Evolutionary conservation across 2,329 filamentous ascomycete genomes (phyloP), one percentile per base, ranked within the genome.

Genomic region (Aspergillus tubingensis): DNA sequence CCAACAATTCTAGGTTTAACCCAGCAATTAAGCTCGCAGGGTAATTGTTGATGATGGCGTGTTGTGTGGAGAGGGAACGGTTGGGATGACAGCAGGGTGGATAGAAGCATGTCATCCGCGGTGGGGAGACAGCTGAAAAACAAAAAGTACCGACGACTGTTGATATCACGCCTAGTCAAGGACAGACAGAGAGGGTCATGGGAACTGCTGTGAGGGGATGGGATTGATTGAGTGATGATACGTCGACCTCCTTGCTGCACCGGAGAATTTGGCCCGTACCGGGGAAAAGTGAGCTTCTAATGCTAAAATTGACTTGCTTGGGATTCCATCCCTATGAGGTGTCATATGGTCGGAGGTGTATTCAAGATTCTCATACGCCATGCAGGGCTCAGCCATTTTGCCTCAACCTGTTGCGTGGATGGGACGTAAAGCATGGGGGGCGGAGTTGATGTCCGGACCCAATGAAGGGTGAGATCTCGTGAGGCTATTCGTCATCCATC

Each of bases 391-490:
- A 50, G 41, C 41, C 27, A 50, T 50, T 15, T 15, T 50, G 47
- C 47, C 47, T 50, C 47, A 17, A 11, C n/a, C 41, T 15, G 13
- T 50, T 50, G 47, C 47, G 47, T 50, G 25, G 47, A 50, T 11
- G 47, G 47, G 47, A 50, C 47, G 47, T 50, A 32, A 50, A 50
- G 47, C 47, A 15, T 21, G 44, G 32, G 47, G 47, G 27, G 47
- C 47, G 47, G 25, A 32, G 47, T 36, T 50, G 23, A 19, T 44
- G 19, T 19, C 41, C 41, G 4, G 19, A 23, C 7, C 47, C 47
- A 30, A 50, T 50, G 47, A 50, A n/a, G 23, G 47, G 11, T 10
- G n/a, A 8, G 8, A 32, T 50, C 47, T 23, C 23, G 25, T 44
- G 47, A 30, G n/a, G 23, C 10, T 50, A 50, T 17, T 50, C 47